Evolutionary conservation across 2,329 filamentous ascomycete species (phyloP), one percentile per base, ranked within the genome.

Genomic region (Neocatenulostroma microsporum): DNA sequence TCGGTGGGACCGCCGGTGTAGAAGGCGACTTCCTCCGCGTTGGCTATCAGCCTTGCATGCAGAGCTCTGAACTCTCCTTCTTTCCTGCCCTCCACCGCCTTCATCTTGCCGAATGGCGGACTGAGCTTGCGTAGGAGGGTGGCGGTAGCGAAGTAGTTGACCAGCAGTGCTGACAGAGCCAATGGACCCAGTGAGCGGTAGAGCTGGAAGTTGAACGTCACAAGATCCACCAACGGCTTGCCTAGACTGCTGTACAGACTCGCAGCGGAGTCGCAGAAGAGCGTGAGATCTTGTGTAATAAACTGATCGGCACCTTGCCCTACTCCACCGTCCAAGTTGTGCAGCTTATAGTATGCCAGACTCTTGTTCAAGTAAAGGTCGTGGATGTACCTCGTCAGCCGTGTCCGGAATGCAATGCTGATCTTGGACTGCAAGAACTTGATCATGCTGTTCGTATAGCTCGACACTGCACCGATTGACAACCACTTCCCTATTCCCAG

Each of bases 361-460:
- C 91, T 87, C 39, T 93, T 83, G 58, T 94, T 94, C 12, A 98
- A 74, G 55, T 98, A 98, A 7, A 98, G 68, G 55, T 98, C 91
- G 62, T 98, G 91, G 36, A 98, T 94, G 60, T 98, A 98, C 50
- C 91, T 73, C 2, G 91, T 98, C 11, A 98, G 72, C 9, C 91
- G 78, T 4, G 91, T 98, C 27, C 91, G 80, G 72, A 98, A 98
- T 21, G 93, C 89, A 48, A 98, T 98, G 5, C 89, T 94, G 36
- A 98, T 87, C 67, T 98, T 98, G 34, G 85, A 89, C 63, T 98
- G 89, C 45, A 98, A 73, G 64, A 84, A 98, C 62, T 96, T 96
- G 70, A 98, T 98, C 83, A 93, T 95, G 37, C 89, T 87, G 61
- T 98, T 98, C 34, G 89, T 95, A 57, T 98, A 98, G 0, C 89